Percentiles rank a stretch among this genome's conserved stretches.
Conservation (phyloP, 2,329 filamentous ascomycete species). For the Emericellopsis atlantica region DNA sequence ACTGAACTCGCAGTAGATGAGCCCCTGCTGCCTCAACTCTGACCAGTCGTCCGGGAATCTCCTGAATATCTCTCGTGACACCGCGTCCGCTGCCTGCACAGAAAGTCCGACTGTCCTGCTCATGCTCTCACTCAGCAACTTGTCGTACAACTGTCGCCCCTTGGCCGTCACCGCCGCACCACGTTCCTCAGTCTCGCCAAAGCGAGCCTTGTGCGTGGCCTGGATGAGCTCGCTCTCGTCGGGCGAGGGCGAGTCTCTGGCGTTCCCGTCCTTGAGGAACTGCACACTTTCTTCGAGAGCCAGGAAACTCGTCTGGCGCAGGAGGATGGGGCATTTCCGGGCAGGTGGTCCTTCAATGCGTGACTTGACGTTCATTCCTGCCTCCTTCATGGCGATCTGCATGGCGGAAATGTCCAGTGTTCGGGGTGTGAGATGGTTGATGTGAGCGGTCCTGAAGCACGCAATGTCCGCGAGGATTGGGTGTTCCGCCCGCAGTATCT, state of each 20-base stretch:
- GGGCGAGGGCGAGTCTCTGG: slow-evolving; percentile 1
- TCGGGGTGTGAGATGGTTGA: slow-evolving; percentile 40
- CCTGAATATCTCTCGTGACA: slow-evolving; percentile 16
- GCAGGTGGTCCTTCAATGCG: slow-evolving; percentile 37
- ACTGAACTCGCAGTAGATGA: slow-evolving; percentile 26
- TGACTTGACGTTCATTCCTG: slow-evolving; percentile 30
- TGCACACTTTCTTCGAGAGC: slow-evolving; percentile 33
- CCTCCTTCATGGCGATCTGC: slow-evolving; percentile 25
- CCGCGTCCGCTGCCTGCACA: slow-evolving; percentile 2
- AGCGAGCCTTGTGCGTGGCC: slow-evolving; percentile 33
- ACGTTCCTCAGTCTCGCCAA: slow-evolving; percentile 40
- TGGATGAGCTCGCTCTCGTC: background rate
- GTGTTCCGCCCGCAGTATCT: slow-evolving; percentile 25
- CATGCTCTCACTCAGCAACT: slow-evolving; percentile 20
- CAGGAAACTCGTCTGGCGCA: slow-evolving; percentile 40
- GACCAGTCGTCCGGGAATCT: slow-evolving; percentile 27
- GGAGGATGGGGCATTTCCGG: slow-evolving; percentile 28
- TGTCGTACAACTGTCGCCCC: slow-evolving; percentile 32
- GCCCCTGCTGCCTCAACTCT: slow-evolving; percentile 16
- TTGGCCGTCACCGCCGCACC: slow-evolving; percentile 33
- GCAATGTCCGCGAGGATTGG: slow-evolving; percentile 35
- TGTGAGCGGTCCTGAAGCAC: slow-evolving; percentile 27
- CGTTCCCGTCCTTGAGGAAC: slow-evolving; percentile 15
- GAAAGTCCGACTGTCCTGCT: background rate
- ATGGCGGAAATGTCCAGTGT: slow-evolving; percentile 33